A percentile compares a stretch with the other conserved stretches of the same genome.
Conservation (phyloP, 352 stramenopile species). For the Hyphochytrium catenoides region DNA sequence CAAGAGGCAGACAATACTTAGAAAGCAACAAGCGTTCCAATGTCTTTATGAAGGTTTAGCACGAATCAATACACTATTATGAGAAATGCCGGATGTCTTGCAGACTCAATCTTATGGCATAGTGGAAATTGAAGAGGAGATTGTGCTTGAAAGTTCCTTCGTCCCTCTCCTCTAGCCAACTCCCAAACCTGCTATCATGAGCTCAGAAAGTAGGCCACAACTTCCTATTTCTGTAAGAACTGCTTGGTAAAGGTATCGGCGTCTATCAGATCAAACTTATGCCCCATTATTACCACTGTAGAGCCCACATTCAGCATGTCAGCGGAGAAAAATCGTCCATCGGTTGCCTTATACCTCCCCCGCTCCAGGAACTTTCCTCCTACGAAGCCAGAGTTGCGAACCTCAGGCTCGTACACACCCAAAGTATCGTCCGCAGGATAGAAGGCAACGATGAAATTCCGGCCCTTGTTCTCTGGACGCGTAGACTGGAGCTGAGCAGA, state of each 20-base stretch:
- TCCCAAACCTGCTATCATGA: too few species aligned
- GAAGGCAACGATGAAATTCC: conserved; percentile 46
- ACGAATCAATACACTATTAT: too few species aligned
- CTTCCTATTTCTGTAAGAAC: too few species aligned
- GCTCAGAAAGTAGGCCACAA: too few species aligned
- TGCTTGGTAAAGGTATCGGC: conserved; percentile 56
- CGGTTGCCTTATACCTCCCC: conserved; percentile 27
- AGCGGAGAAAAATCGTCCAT: conserved; percentile 26
- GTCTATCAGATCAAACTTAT: conserved; percentile 44
- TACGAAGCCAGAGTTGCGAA: conserved; percentile 31
- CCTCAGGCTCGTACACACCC: conserved; percentile 32
- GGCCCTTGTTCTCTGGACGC: conserved; percentile 38
- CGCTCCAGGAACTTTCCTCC: conserved; percentile 46
- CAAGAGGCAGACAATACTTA: too few species aligned
- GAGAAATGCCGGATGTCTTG: too few species aligned
- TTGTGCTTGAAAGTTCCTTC: too few species aligned
- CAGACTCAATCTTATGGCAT: too few species aligned
- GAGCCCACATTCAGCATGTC: conserved; percentile 26
- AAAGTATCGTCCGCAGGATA: conserved; percentile 52
- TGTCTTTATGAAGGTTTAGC: too few species aligned
- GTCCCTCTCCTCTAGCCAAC: too few species aligned
- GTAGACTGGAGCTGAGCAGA: conserved; percentile 32
- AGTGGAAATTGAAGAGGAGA: too few species aligned
- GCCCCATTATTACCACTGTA: conserved; percentile 29
- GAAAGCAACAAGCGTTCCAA: too few species aligned